These are phyloP conservation scores for Byssothecium circinans DNA, from an alignment of 2,329 filamentous ascomycete species.

Conservation along the genomic window DNA sequence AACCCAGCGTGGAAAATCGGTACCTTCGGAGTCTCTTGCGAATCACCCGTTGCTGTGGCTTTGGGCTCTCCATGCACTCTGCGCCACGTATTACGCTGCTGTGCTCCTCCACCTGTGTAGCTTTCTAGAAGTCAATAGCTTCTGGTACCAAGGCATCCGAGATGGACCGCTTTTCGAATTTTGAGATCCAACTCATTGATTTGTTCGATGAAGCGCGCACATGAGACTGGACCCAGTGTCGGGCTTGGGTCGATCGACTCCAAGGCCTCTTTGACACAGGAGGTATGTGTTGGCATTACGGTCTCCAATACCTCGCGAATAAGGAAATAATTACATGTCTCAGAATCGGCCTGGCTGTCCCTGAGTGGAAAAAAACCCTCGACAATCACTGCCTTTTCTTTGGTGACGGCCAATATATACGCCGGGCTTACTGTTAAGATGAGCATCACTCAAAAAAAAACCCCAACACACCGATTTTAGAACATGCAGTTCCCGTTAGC, in stretches of 20 bases:
- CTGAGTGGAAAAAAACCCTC: slow-evolving; percentile 12
- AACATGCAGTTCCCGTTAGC: slow-evolving; percentile 14
- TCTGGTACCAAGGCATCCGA: slow-evolving; percentile 4
- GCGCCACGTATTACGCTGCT: slow-evolving; percentile 17
- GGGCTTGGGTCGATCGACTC: slow-evolving; percentile 7
- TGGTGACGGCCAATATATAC: slow-evolving; percentile 2
- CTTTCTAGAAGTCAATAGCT: slow-evolving; percentile 30
- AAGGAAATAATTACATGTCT: slow-evolving; percentile 19
- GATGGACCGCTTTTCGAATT: not conserved
- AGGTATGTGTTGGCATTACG: slow-evolving; percentile 15
- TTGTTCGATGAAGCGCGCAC: slow-evolving; percentile 16
- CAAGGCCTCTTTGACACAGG: slow-evolving; percentile 10
- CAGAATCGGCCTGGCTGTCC: slow-evolving; percentile 13
- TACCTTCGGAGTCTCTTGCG: too few species aligned
- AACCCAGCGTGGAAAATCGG: too few species aligned
- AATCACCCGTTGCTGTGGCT: slow-evolving; percentile 43
- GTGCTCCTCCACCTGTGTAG: slow-evolving; percentile 18
- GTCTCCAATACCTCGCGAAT: slow-evolving; percentile 14
- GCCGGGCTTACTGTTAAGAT: slow-evolving; percentile 33
- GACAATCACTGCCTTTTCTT: not conserved
- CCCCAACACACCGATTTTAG: slow-evolving; percentile 19
- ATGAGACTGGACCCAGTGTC: slow-evolving; percentile 8
- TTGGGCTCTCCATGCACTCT: slow-evolving; percentile 30
- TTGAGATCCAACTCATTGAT: too few species aligned
- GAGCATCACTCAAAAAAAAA: slow-evolving; percentile 14